Evolutionary conservation across 2,329 filamentous ascomycete species (phyloP).

Genomic region (Fusarium keratoplasticum): DNA sequence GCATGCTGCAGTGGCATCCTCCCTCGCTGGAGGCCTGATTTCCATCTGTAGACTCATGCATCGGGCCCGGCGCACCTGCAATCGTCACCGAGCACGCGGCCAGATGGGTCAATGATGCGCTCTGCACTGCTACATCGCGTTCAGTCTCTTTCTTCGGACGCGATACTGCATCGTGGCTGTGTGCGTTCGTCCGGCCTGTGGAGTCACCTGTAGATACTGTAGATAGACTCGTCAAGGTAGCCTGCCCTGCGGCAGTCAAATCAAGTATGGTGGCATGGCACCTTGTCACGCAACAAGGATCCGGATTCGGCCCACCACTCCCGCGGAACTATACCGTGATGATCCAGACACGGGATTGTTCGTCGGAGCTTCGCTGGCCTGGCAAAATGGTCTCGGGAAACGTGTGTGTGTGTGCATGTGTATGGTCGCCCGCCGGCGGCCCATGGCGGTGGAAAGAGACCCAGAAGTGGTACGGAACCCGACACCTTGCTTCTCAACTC

Average conservation of each 20-base stretch:
- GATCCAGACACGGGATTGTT: neutral
- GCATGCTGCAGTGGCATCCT: conserved; percentile 15
- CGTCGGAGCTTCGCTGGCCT: neutral
- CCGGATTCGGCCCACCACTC: neutral
- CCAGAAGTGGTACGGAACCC: neutral
- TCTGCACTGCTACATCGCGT: conserved; percentile 1
- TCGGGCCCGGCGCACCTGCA: neutral
- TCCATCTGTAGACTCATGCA: neutral
- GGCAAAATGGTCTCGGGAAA: neutral
- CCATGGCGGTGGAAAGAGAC: neutral
- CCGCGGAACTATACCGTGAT: neutral
- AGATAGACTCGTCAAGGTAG: conserved; percentile 11
- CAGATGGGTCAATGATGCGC: conserved; percentile 4
- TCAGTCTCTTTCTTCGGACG: conserved; percentile 1
- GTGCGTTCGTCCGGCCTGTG: neutral
- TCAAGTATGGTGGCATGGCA: conserved; percentile 4
- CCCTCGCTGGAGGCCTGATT: conserved; percentile 18
- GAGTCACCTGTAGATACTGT: neutral
- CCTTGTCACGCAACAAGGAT: neutral
- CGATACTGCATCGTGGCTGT: neutral
- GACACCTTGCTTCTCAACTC: conserved; percentile 10
- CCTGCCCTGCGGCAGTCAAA: conserved; percentile 1
- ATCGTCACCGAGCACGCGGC: neutral
- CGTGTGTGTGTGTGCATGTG: neutral
- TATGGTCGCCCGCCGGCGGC: neutral